Conservation (phyloP, 805 yeast species). For the Sugiyamaella valdiviana region DNA sequence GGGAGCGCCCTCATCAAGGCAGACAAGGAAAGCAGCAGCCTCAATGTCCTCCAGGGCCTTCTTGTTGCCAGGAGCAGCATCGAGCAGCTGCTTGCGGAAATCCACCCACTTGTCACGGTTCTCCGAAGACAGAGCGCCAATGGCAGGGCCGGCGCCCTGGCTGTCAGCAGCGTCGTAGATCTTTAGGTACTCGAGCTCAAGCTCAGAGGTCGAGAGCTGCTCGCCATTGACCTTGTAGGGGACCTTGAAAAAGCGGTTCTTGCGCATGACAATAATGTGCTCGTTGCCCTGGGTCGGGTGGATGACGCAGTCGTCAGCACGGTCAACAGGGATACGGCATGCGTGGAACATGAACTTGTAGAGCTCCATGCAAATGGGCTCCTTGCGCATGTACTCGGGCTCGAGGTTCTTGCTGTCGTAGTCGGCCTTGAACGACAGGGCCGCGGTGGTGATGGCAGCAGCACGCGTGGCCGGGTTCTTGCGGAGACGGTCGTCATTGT, state of each 20-base stretch:
- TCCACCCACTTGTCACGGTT: constrained; percentile 78
- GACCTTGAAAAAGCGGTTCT: constrained; percentile 77
- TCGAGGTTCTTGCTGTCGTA: constrained; percentile 69
- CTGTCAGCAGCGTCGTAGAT: constrained; percentile 43
- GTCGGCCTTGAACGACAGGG: constrained; percentile 57
- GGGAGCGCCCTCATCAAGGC: constrained; percentile 70
- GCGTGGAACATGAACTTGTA: constrained; percentile 88
- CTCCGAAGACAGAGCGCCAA: constrained; percentile 76
- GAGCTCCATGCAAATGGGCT: constrained; percentile 92
- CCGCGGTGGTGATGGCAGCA: constrained; percentile 61
- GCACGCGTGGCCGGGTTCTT: constrained; percentile 50
- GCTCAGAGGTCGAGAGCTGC: constrained; percentile 34
- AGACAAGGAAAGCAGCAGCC: constrained; percentile 71
- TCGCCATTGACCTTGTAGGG: constrained; percentile 33
- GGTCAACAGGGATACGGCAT: constrained; percentile 48
- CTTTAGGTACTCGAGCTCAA: constrained; percentile 48
- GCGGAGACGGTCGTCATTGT: constrained; percentile 51
- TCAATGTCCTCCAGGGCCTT: constrained; percentile 61
- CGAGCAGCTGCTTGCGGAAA: constrained; percentile 50
- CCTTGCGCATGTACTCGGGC: constrained; percentile 68
- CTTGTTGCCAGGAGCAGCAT: constrained; percentile 51
- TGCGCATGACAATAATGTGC: constrained; percentile 64
- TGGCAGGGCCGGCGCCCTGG: constrained; percentile 43
- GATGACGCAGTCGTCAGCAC: constrained; percentile 43
- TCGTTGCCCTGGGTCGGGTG: constrained; percentile 43